Evolutionary conservation across 805 yeast genomes (phyloP).

Genomic region (Metschnikowia kunwiensis): DNA sequence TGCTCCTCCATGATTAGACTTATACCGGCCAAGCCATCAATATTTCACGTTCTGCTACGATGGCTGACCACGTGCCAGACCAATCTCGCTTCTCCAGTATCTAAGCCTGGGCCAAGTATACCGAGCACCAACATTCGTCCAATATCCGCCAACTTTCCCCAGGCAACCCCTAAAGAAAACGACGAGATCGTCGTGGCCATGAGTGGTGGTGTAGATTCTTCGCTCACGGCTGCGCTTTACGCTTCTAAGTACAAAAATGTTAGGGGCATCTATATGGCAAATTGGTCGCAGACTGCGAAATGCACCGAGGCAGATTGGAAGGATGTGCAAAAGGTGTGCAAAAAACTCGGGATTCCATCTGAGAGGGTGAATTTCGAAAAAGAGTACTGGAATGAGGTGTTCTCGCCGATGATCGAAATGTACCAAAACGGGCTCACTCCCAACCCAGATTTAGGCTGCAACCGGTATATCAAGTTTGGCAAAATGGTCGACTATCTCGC

Average conservation of each 20-base stretch:
- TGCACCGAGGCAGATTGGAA: conserved; percentile 90
- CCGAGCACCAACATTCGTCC: too few species aligned
- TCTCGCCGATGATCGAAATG: conserved; percentile 81
- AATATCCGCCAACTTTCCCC: conserved; percentile 28
- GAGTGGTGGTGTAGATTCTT: conserved; percentile 97
- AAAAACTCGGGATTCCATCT: conserved; percentile 60
- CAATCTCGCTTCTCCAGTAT: too few species aligned
- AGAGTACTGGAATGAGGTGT: conserved; percentile 92
- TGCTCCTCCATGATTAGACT: too few species aligned
- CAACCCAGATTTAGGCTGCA: conserved; percentile 91
- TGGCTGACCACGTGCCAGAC: too few species aligned
- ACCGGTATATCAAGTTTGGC: conserved; percentile 84
- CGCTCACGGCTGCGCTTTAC: conserved; percentile 75
- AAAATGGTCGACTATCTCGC: conserved; percentile 56
- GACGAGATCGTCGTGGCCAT: conserved; percentile 81
- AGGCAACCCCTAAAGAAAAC: conserved; percentile 42
- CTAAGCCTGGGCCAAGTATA: too few species aligned
- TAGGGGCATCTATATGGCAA: conserved; percentile 87
- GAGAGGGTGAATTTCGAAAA: conserved; percentile 79
- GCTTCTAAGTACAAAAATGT: conserved; percentile 57
- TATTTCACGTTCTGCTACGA: too few species aligned
- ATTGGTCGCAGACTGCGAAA: conserved; percentile 69
- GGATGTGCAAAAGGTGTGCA: conserved; percentile 67
- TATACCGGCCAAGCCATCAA: too few species aligned
- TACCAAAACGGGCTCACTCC: conserved; percentile 81